phyloP scores from a whole-genome alignment of 305 asterid genomes.

The Coffea humblotiana region DNA sequence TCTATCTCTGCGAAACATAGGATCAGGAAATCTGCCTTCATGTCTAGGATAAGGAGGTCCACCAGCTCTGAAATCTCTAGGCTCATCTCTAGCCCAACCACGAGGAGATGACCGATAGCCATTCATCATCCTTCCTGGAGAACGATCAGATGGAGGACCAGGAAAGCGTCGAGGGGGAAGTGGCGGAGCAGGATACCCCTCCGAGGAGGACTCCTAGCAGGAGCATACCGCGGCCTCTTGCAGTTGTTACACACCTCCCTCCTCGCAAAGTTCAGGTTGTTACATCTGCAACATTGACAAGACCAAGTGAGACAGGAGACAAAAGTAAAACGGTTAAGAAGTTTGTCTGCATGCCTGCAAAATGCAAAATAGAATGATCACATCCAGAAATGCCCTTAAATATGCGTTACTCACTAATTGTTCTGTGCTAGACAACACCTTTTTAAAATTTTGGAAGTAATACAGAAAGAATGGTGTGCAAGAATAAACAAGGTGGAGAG shows the following conservation, averaged over 20 bases:
- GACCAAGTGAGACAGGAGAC: conserved; percentile 20
- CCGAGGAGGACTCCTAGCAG: conserved; percentile 65
- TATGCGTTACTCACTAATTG: not conserved
- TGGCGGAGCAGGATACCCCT: conserved; percentile 56
- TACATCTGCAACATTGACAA: conserved; percentile 53
- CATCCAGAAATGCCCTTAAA: not conserved
- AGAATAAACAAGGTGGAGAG: not conserved
- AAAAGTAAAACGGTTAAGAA: not conserved
- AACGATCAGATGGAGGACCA: conserved; percentile 47
- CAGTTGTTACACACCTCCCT: conserved; percentile 89
- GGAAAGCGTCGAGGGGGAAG: conserved; percentile 51
- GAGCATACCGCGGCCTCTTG: conserved; percentile 63
- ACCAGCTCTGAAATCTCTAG: conserved; percentile 62
- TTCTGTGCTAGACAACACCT: not conserved
- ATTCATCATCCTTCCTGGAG: conserved; percentile 57
- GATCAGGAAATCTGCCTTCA: conserved; percentile 60
- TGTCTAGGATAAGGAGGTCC: conserved; percentile 51
- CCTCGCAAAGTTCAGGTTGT: conserved; percentile 87
- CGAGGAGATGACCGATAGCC: conserved; percentile 77
- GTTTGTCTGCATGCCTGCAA: not conserved
- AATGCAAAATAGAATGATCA: not conserved
- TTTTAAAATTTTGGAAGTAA: not conserved
- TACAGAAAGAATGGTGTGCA: not conserved
- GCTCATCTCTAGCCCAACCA: conserved; percentile 62
- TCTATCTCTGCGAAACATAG: conserved; percentile 48